phyloP scores from a whole-genome alignment of 106 monocot species.

The Platanthera guangdongensis region DNA sequence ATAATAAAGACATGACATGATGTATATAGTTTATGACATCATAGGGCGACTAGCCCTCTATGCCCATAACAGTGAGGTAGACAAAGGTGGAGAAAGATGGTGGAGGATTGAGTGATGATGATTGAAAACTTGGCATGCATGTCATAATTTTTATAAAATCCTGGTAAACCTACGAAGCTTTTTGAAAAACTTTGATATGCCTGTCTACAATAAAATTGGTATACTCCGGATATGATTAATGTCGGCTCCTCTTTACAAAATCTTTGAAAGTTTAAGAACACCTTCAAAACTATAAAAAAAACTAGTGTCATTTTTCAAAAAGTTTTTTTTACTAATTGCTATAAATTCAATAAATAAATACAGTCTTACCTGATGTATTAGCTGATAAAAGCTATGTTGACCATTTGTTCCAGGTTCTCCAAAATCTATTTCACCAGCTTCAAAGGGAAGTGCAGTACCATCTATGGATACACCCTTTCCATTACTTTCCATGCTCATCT shows the following conservation, averaged over 20 bases:
- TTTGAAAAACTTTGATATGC: not conserved
- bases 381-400: slow-evolving; percentile 95
- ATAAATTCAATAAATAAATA: slow-evolving; percentile 5
- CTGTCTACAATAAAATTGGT: no score
- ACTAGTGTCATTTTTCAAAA: no score
- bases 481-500: slow-evolving; percentile 99
- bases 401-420: slow-evolving; percentile 99
- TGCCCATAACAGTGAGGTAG: no score
- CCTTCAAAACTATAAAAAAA: no score
- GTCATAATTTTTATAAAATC: no score
- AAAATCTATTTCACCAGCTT: slow-evolving; percentile 97
- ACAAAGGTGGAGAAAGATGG: no score
- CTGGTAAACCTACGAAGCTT: not conserved
- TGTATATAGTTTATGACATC: no score
- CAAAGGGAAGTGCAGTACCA: slow-evolving; percentile 79
- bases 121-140: no score
- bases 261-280: no score
- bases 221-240: not conserved
- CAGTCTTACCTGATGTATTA: slow-evolving; percentile 82
- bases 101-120: no score
- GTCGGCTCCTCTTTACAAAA: not conserved
- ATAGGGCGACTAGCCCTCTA: no score
- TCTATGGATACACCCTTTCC: slow-evolving; percentile 99
- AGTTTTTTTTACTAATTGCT: not conserved
- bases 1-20: no score